These are phyloP conservation scores for Solanum pennellii DNA, from an alignment of 257 asterid genomes.

Conservation along the genomic window DNA sequence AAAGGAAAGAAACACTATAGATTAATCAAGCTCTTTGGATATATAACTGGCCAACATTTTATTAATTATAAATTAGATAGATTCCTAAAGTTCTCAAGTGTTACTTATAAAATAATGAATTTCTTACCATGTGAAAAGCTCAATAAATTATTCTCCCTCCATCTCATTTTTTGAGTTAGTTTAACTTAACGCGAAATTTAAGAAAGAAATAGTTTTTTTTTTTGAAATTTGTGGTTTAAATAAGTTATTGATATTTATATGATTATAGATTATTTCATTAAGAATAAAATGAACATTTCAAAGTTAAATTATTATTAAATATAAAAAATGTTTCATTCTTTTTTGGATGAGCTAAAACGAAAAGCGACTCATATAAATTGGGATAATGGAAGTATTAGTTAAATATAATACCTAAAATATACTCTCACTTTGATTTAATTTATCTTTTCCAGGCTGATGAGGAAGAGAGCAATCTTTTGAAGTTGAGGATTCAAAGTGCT, in stretches of 20 bases:
- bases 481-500: conserved; percentile 46
- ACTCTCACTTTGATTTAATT: neutral
- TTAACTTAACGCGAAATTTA: too few species aligned
- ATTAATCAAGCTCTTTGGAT: neutral
- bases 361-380: too few species aligned
- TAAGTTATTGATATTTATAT: too few species aligned
- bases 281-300: too few species aligned
- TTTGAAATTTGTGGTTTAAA: too few species aligned
- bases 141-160: neutral
- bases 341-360: too few species aligned
- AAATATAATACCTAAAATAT: neutral
- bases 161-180: too few species aligned
- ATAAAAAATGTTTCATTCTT: too few species aligned
- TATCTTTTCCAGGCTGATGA: conserved; percentile 46
- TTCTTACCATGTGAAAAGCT: neutral
- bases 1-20: neutral
- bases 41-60: neutral
- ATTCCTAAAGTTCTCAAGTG: neutral
- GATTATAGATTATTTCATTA: too few species aligned
- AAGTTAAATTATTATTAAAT: too few species aligned
- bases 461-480: conserved; percentile 40
- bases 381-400: too few species aligned
- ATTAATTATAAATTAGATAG: neutral
- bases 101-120: neutral
- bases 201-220: too few species aligned